Evolutionary conservation across 2,329 filamentous ascomycete species (phyloP), one percentile per base, ranked within the genome.

Genomic region (Bipolaris bicolor): DNA sequence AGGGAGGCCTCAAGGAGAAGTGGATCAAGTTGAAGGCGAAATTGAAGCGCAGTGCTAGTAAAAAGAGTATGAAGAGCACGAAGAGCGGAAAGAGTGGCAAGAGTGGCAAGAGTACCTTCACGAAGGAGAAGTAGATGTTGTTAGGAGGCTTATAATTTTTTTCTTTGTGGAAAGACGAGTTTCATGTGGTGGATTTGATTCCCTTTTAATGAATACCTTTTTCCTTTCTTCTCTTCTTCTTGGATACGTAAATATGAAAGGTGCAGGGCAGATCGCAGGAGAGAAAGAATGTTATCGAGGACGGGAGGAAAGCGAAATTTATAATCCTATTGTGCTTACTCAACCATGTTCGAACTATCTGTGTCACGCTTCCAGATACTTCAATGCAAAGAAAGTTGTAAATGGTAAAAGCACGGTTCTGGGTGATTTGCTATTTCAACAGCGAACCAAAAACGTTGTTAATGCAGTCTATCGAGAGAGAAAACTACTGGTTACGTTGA

Each of bases 1-100:
- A 58, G 31, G 56, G 52, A 29, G 65, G 54, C 40, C 41, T 75
- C 24, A 63, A 67, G n/a, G 67, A 70, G 37, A 75, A 71, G 46
- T 76, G 73, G 73, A 71, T 65, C 58, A 72, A 65, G 49, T 68
- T 76, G 56, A 76, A 76, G 55, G 71, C 69, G 0, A 75, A 71
- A 50, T 52, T 76, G 31, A 71, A 68, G 57, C 62, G 73, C 26
- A 70, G 65, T 20, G 69, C 71, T 13, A 72, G 68, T 72, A 69
- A 69, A 60, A 72, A 73, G 64, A 76, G 73, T 47, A 39, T 75
- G 60, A 70, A 66, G 57, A 73, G 70, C 45, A 60, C 65, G 5
- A 74, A 68, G 62, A 74, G 70, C 47, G 55, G 61, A 11, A 69
- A 66, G 57, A 73, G 71, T 16, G 57, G 46, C n/a, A 62, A 62